phyloP scores from a whole-genome alignment of 2,329 filamentous ascomycete species.

The Penicillium sp. region DNA sequence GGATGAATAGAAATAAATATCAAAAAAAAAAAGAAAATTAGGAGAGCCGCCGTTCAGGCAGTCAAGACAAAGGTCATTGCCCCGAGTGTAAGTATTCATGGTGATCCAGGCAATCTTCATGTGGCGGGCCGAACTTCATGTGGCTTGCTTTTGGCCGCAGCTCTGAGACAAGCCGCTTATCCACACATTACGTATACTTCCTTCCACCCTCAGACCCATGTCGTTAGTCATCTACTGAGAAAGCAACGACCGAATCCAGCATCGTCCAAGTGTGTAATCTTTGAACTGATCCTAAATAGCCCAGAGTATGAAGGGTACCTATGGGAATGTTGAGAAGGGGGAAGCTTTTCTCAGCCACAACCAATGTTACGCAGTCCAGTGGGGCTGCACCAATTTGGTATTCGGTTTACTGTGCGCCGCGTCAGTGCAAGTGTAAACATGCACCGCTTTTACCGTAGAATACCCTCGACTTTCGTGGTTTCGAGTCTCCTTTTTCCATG shows the following conservation, averaged over 20 bases:
- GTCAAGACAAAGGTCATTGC: too few relatives aligned
- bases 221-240: too few relatives aligned
- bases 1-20: too few relatives aligned
- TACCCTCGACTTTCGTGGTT: too few relatives aligned
- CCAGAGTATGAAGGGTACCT: conserved; percentile 7
- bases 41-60: too few relatives aligned
- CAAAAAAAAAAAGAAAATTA: too few relatives aligned
- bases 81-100: neutral
- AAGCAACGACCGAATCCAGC: too few relatives aligned
- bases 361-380: conserved; percentile 11
- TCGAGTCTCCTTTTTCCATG: too few relatives aligned
- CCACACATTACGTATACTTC: conserved; percentile 14
- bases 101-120: neutral
- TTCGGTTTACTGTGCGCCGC: conserved; percentile 16
- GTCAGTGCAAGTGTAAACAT: conserved; percentile 1
- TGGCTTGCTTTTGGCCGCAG: conserved; percentile 11
- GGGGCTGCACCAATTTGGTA: conserved; percentile 12
- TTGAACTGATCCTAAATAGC: neutral
- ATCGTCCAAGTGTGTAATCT: neutral
- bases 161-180: conserved; percentile 11
- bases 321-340: conserved; percentile 4
- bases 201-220: neutral
- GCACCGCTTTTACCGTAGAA: too few relatives aligned
- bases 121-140: conserved; percentile 10
- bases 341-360: conserved; percentile 6